Conservation (phyloP, 2,329 filamentous ascomycete species). For the Cladosporium velox region DNA sequence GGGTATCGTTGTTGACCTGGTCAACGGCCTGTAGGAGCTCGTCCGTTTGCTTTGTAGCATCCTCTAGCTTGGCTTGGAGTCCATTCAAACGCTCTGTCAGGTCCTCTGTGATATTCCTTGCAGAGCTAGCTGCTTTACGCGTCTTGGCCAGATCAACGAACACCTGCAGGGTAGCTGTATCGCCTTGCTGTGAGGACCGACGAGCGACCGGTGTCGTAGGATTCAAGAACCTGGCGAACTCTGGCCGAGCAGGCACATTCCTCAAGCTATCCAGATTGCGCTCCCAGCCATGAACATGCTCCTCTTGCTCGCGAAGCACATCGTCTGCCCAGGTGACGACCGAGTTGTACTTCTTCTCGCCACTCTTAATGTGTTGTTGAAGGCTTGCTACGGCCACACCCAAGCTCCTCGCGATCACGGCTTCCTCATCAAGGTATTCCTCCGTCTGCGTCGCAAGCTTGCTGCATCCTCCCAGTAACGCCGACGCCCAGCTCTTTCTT, state of each 20-base stretch:
- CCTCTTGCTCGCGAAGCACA: constrained; percentile 67
- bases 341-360: constrained; percentile 72
- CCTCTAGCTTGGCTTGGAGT: constrained; percentile 46
- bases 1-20: constrained; percentile 40
- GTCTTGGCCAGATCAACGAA: constrained; percentile 75
- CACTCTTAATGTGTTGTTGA: constrained; percentile 69
- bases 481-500: constrained; percentile 76
- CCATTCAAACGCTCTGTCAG: constrained; percentile 59
- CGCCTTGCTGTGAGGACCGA: constrained; percentile 40
- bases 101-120: constrained; percentile 61
- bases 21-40: constrained; percentile 48
- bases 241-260: constrained; percentile 63
- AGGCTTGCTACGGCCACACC: constrained; percentile 85
- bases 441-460: constrained; percentile 63
- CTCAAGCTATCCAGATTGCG: constrained; percentile 65
- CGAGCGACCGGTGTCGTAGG: constrained; percentile 24
- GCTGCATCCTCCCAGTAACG: constrained; percentile 68
- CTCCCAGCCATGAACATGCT: constrained; percentile 67
- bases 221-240: constrained; percentile 58
- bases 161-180: constrained; percentile 66
- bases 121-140: constrained; percentile 69
- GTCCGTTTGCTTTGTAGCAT: constrained; percentile 45
- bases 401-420: constrained; percentile 75
- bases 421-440: constrained; percentile 70
- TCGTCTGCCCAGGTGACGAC: constrained; percentile 70